A percentile compares a stretch with the other conserved stretches of the same genome.
Conservation (phyloP, 2,329 filamentous ascomycete species). For the Penicillium sp. region DNA sequence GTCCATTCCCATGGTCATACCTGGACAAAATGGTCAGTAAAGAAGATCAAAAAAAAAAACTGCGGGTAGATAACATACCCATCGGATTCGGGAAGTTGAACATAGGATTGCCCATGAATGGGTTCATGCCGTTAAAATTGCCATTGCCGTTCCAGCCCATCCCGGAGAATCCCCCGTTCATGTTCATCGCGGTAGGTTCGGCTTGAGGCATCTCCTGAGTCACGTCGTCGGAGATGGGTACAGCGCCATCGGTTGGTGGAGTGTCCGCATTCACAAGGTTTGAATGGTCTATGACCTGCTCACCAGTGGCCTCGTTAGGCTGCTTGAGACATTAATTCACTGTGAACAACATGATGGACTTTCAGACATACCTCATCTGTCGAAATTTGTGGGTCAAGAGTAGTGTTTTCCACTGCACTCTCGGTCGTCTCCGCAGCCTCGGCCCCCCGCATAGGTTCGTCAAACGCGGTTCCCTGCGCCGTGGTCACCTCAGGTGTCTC, state of each 20-base stretch:
- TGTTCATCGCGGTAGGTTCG: conserved; percentile 35
- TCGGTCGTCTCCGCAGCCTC: conserved; percentile 6
- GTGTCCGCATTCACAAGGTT: conserved; percentile 10
- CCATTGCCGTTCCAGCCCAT: conserved; percentile 63
- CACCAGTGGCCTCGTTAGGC: conserved; percentile 8
- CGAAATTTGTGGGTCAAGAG: conserved; percentile 4
- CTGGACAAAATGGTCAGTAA: conserved; percentile 45
- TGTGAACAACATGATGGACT: background rate
- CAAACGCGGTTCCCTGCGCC: conserved; percentile 14
- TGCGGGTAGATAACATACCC: conserved; percentile 62
- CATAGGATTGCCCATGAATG: conserved; percentile 54
- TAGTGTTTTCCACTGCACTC: conserved; percentile 3
- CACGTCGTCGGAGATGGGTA: background rate
- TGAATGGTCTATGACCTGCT: conserved; percentile 6
- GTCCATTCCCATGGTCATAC: conserved; percentile 85
- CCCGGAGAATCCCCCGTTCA: conserved; percentile 54
- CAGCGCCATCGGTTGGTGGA: conserved; percentile 14
- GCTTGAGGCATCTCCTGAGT: conserved; percentile 1
- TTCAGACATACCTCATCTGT: conserved; percentile 19
- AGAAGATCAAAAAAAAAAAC: background rate
- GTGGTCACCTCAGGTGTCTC: conserved; percentile 7
- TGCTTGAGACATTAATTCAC: background rate
- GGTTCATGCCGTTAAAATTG: conserved; percentile 73
- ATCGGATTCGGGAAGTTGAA: conserved; percentile 77
- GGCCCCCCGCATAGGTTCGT: conserved; percentile 11